Evolutionary conservation across 176 grass and related monocot species (phyloP).

Genomic region (Bonia amplexicaulis): DNA sequence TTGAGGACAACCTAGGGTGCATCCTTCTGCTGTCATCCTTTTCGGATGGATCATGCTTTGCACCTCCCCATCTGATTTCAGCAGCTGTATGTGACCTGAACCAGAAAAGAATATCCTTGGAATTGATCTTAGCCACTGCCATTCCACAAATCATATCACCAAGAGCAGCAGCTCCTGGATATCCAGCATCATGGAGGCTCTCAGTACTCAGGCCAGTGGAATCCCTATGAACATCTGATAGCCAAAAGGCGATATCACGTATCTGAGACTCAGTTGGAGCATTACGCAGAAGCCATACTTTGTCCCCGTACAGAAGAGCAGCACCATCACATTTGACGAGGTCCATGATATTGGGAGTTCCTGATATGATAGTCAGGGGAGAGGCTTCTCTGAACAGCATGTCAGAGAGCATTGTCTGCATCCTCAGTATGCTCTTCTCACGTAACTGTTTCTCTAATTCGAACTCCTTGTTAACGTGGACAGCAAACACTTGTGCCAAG

Average conservation of each 20-base stretch:
- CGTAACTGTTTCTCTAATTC: constrained; percentile 79
- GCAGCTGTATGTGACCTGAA: constrained; percentile 80
- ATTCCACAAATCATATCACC: constrained; percentile 81
- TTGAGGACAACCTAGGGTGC: constrained; percentile 88
- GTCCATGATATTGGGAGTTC: constrained; percentile 91
- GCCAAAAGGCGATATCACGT: constrained; percentile 69
- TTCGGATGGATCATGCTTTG: constrained; percentile 71
- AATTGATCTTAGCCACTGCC: constrained; percentile 82
- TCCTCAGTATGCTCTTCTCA: constrained; percentile 86
- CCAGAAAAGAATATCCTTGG: constrained; percentile 86
- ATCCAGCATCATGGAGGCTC: constrained; percentile 86
- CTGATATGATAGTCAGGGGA: constrained; percentile 68
- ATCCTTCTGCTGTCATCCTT: constrained; percentile 79
- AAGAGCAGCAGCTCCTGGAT: constrained; percentile 65
- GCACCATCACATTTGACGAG: constrained; percentile 79
- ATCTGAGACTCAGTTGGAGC: constrained; percentile 76
- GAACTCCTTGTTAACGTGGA: constrained; percentile 91
- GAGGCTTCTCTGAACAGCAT: constrained; percentile 76
- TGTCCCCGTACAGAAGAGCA: constrained; percentile 66
- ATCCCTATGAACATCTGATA: constrained; percentile 73
- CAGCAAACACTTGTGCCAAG: constrained; percentile 83
- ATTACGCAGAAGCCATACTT: constrained; percentile 58
- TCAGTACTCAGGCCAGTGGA: constrained; percentile 96
- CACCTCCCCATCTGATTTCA: constrained; percentile 91
- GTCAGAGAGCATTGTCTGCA: constrained; percentile 76